phyloP scores from a whole-genome alignment of 225 moss, liverwort and hornwort genomes.

The Straminergon stramineum region DNA sequence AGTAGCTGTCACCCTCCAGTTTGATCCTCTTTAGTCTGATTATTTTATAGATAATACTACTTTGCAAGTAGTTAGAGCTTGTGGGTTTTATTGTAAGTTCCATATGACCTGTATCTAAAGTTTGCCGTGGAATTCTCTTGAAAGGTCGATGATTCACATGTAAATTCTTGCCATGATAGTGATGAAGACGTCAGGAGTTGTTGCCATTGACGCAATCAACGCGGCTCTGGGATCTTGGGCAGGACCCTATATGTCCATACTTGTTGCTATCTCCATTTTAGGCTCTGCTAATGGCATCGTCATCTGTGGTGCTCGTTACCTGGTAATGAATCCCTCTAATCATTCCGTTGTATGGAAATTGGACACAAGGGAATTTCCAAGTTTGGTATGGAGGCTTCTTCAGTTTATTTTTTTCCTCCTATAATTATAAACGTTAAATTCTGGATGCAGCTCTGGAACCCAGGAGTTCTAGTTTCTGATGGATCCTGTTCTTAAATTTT shows the following conservation, averaged over 20 bases:
- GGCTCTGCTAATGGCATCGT: constrained; percentile 60
- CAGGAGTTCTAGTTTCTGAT: background rate
- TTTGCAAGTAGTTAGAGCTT: background rate
- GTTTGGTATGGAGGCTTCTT: background rate
- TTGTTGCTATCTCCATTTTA: constrained; percentile 55
- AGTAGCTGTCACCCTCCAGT: constrained; percentile 2
- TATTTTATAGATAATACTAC: background rate
- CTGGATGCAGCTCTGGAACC: background rate
- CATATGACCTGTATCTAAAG: background rate
- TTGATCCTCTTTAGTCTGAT: background rate
- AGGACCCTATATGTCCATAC: constrained; percentile 44
- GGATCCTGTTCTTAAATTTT: background rate
- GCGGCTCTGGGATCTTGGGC: constrained; percentile 58
- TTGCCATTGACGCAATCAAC: constrained; percentile 60
- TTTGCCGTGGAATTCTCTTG: background rate
- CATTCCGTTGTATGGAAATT: background rate
- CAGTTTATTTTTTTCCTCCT: background rate
- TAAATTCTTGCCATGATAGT: constrained; percentile 28
- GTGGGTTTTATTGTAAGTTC: background rate
- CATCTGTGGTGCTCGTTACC: constrained; percentile 68
- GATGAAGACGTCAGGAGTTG: constrained; percentile 51
- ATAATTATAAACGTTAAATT: background rate
- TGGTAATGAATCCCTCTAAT: constrained; percentile 29
- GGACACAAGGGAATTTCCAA: background rate
- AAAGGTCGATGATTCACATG: background rate